Evolutionary conservation across 2,329 filamentous ascomycete genomes (phyloP).

Genomic region (Trichophyton simii): DNA sequence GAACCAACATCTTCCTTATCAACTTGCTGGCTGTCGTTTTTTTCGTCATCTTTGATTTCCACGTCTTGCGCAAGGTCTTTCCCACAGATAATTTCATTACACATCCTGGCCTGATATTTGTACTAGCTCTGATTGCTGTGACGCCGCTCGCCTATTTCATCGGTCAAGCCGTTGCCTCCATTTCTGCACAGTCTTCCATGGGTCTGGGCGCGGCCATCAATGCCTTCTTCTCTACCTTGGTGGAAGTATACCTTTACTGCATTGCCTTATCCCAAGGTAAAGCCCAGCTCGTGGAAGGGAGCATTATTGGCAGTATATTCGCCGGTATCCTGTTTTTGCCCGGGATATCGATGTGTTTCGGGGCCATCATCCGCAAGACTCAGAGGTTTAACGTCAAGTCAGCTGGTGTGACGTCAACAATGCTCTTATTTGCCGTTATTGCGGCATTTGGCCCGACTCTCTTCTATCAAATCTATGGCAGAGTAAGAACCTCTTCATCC

Average conservation of each 20-base stretch:
- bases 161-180: slow-evolving; percentile 93
- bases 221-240: slow-evolving; percentile 93
- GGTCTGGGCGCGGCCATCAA: slow-evolving; percentile 93
- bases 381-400: slow-evolving; percentile 96
- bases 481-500: slow-evolving; percentile 37
- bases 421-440: slow-evolving; percentile 92
- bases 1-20: slow-evolving; percentile 97
- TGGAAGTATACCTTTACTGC: slow-evolving; percentile 96
- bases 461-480: slow-evolving; percentile 98
- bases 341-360: slow-evolving; percentile 96
- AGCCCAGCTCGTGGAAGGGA: slow-evolving; percentile 83
- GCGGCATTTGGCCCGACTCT: slow-evolving; percentile 89
- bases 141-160: slow-evolving; percentile 98
- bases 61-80: slow-evolving; percentile 57
- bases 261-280: slow-evolving; percentile 88
- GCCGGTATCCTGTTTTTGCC: slow-evolving; percentile 90
- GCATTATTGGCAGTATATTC: slow-evolving; percentile 95
- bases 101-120: slow-evolving; percentile 73
- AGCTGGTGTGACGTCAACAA: slow-evolving; percentile 91
- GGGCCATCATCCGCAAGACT: slow-evolving; percentile 93
- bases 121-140: slow-evolving; percentile 73
- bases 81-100: slow-evolving; percentile 62
- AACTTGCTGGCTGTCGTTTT: slow-evolving; percentile 89
- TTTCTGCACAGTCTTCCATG: slow-evolving; percentile 98
- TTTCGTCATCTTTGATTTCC: slow-evolving; percentile 90